Percentiles rank a stretch among this genome's conserved stretches.
phyloP scores from a whole-genome alignment of 2,329 filamentous ascomycete species.

The Drechslerella coelobrocha region DNA sequence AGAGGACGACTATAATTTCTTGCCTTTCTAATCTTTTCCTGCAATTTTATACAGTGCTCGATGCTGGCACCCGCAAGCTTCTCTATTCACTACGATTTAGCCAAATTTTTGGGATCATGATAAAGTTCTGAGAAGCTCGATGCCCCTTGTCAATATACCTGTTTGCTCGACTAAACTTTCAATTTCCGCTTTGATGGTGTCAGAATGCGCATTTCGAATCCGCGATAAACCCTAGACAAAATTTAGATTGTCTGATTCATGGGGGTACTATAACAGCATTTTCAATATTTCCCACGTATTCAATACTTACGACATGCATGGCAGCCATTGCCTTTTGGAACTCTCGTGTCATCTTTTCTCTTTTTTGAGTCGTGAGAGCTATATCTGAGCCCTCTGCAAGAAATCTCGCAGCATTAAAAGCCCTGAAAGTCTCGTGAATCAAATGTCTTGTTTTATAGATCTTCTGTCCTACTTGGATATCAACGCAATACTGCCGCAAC shows the following conservation, averaged over 20 bases:
- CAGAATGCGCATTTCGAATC: background rate
- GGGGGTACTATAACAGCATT: too few relatives aligned
- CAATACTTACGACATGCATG: slow-evolving; percentile 19
- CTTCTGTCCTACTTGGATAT: slow-evolving; percentile 26
- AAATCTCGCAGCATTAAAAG: slow-evolving; percentile 13
- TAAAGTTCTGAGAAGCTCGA: background rate
- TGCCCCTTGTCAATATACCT: background rate
- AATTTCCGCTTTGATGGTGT: slow-evolving; percentile 4
- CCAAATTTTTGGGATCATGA: background rate
- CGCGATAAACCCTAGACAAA: background rate
- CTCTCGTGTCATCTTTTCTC: slow-evolving; percentile 19
- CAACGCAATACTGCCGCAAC: slow-evolving; percentile 23
- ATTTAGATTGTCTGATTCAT: background rate
- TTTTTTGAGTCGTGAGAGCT: slow-evolving; percentile 1
- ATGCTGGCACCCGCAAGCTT: background rate
- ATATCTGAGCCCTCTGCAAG: slow-evolving; percentile 10
- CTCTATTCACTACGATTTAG: too few relatives aligned
- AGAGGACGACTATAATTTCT: background rate
- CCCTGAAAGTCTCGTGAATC: slow-evolving; percentile 20
- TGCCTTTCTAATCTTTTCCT: slow-evolving; percentile 17
- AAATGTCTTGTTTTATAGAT: slow-evolving; percentile 8
- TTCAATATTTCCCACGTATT: background rate
- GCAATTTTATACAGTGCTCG: background rate
- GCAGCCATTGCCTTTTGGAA: slow-evolving; percentile 4
- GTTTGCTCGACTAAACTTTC: background rate